A percentile compares a stretch with the other conserved stretches of the same genome.
phyloP scores from a whole-genome alignment of 1,284 basidiomycete species.

The Cryptococcus maquisensis region DNA sequence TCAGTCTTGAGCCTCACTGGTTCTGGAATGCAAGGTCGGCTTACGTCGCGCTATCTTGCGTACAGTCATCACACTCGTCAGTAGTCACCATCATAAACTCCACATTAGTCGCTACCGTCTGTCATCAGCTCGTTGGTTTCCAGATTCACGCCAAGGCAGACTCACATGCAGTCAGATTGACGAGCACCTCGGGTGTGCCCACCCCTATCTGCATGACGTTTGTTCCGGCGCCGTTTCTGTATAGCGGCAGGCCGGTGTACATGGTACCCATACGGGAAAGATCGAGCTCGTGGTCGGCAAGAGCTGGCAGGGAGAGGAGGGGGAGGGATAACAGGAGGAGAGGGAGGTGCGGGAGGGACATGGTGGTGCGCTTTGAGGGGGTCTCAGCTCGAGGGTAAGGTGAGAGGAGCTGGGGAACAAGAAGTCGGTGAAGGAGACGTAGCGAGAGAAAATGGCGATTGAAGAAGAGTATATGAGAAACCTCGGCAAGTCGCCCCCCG shows the following conservation, averaged over 20 bases:
- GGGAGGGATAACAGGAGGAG: neutral
- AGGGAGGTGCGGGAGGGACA: neutral
- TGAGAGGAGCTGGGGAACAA: too few species aligned
- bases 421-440: too few species aligned
- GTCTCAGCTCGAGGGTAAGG: neutral
- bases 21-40: neutral
- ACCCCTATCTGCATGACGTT: constrained; percentile 33
- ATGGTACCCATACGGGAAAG: constrained; percentile 24
- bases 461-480: too few species aligned
- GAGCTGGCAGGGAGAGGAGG: neutral
- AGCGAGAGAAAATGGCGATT: too few species aligned
- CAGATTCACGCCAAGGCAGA: neutral
- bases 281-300: constrained; percentile 12
- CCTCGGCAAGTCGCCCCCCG: neutral
- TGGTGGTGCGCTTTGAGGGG: neutral
- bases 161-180: constrained; percentile 43
- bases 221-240: constrained; percentile 27
- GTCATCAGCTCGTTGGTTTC: constrained; percentile 1
- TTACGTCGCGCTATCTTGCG: constrained; percentile 15
- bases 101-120: constrained; percentile 34
- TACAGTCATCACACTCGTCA: constrained; percentile 24
- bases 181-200: constrained; percentile 27
- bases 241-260: constrained; percentile 31
- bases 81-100: constrained; percentile 34
- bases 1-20: neutral